Conservation (phyloP, 2,329 filamentous ascomycete genomes). For the Falciphora oryzae region DNA sequence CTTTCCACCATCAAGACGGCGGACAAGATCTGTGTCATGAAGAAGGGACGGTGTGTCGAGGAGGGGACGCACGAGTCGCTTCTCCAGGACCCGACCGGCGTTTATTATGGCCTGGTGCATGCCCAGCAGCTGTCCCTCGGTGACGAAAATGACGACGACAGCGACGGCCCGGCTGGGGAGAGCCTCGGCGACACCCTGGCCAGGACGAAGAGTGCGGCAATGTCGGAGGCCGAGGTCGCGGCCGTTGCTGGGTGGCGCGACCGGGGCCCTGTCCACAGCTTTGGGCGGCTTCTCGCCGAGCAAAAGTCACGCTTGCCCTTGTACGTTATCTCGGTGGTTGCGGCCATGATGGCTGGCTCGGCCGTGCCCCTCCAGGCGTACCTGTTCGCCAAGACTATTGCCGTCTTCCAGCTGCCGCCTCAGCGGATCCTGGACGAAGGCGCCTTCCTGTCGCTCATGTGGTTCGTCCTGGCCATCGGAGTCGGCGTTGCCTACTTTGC, state of each 20-base stretch:
- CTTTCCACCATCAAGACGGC: constrained; percentile 70
- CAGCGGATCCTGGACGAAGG: constrained; percentile 16
- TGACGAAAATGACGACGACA: constrained; percentile 33
- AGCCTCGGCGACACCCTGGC: constrained; percentile 33
- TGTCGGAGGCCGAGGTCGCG: constrained; percentile 24
- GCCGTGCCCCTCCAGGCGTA: constrained; percentile 46
- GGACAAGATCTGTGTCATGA: constrained; percentile 71
- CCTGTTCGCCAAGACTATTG: constrained; percentile 48
- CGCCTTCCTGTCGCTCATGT: constrained; percentile 63
- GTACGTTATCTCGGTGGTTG: constrained; percentile 44
- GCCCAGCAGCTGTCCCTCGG: constrained; percentile 54
- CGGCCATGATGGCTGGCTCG: constrained; percentile 37
- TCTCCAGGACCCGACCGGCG: constrained; percentile 49
- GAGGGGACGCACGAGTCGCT: constrained; percentile 71
- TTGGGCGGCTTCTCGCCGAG: constrained; percentile 52
- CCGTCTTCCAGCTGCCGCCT: constrained; percentile 37
- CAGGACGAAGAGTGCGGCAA: constrained; percentile 40
- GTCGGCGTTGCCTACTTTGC: constrained; percentile 48
- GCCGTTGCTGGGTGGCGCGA: constrained; percentile 20
- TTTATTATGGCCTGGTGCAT: constrained; percentile 63
- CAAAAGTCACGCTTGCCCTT: constrained; percentile 45
- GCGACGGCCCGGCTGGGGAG: constrained; percentile 31
- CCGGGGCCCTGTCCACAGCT: constrained; percentile 42
- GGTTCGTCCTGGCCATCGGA: constrained; percentile 50
- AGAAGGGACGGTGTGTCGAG: constrained; percentile 65